Percentiles rank a stretch among this genome's conserved stretches.
Conservation (phyloP, 1,139 yeast species). For the Blastobotrys apis region DNA sequence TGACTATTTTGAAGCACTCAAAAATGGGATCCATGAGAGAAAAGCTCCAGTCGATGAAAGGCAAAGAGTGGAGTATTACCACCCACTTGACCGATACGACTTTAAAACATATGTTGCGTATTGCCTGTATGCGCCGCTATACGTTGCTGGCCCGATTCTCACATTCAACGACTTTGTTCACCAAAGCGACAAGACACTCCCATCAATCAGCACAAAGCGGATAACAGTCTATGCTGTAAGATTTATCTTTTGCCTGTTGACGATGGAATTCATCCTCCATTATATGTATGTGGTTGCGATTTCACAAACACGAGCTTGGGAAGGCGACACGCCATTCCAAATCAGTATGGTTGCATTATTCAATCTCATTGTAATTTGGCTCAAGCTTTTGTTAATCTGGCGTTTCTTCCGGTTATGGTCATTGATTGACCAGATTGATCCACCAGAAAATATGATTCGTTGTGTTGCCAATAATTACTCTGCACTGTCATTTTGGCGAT, state of each 20-base stretch:
- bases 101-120: slow-evolving; percentile 67
- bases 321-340: slow-evolving; percentile 83
- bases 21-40: slow-evolving; percentile 19
- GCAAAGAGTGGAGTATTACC: slow-evolving; percentile 62
- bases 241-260: slow-evolving; percentile 64
- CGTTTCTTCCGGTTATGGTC: slow-evolving; percentile 92
- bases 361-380: slow-evolving; percentile 87
- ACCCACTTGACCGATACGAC: slow-evolving; percentile 56
- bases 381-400: slow-evolving; percentile 91
- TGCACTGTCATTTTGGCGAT: slow-evolving; percentile 93
- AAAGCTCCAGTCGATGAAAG: slow-evolving; percentile 47
- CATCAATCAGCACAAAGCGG: slow-evolving; percentile 51
- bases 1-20: slow-evolving; percentile 48
- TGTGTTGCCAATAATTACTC: slow-evolving; percentile 94
- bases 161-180: slow-evolving; percentile 88
- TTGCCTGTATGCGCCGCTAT: slow-evolving; percentile 78
- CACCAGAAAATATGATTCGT: slow-evolving; percentile 97
- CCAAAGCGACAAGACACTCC: slow-evolving; percentile 49
- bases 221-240: slow-evolving; percentile 62
- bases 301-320: slow-evolving; percentile 85
- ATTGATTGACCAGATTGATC: slow-evolving; percentile 82
- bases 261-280: slow-evolving; percentile 87
- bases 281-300: slow-evolving; percentile 91
- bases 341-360: slow-evolving; percentile 91
- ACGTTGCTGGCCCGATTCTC: slow-evolving; percentile 90